Evolutionary conservation across 768 basidiomycete species (phyloP).

Genomic region (Gyrodon lividus): DNA sequence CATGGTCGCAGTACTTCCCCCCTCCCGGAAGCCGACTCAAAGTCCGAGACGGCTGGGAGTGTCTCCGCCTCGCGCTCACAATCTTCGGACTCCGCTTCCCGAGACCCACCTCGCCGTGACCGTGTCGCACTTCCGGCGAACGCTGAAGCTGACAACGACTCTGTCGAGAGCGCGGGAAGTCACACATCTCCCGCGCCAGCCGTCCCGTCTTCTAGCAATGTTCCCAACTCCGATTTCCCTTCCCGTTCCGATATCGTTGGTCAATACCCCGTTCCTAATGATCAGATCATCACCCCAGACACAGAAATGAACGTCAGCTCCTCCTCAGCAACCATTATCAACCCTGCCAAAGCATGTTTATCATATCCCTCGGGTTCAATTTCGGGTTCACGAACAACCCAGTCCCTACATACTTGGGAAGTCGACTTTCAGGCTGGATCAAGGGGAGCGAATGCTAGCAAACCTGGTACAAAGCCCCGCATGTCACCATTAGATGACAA

Average conservation of each 20-base stretch:
- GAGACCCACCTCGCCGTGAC: background rate
- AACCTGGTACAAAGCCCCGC: conserved; percentile 22
- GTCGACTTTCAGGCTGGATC: conserved; percentile 9
- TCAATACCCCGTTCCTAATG: background rate
- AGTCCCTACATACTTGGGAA: conserved; percentile 4
- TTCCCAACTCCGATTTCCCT: conserved; percentile 5
- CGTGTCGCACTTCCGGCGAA: background rate
- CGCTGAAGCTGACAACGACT: conserved; percentile 7
- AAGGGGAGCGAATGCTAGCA: conserved; percentile 6
- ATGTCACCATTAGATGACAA: conserved; percentile 12
- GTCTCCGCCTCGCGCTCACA: conserved; percentile 23
- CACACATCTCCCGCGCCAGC: conserved; percentile 1
- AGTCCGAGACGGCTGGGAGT: conserved; percentile 5
- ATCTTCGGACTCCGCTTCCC: conserved; percentile 13
- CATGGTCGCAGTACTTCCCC: background rate
- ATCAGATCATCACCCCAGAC: conserved; percentile 5
- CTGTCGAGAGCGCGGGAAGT: background rate
- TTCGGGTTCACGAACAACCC: conserved; percentile 5
- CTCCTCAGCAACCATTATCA: conserved; percentile 2
- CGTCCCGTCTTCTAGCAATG: background rate
- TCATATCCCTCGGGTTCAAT: conserved; percentile 16
- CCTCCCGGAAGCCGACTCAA: background rate
- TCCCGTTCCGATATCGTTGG: background rate
- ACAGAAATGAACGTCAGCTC: background rate
- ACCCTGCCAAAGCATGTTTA: conserved; percentile 1